phyloP scores from a whole-genome alignment of 257 asterid species.

The Eustoma russellianum region DNA sequence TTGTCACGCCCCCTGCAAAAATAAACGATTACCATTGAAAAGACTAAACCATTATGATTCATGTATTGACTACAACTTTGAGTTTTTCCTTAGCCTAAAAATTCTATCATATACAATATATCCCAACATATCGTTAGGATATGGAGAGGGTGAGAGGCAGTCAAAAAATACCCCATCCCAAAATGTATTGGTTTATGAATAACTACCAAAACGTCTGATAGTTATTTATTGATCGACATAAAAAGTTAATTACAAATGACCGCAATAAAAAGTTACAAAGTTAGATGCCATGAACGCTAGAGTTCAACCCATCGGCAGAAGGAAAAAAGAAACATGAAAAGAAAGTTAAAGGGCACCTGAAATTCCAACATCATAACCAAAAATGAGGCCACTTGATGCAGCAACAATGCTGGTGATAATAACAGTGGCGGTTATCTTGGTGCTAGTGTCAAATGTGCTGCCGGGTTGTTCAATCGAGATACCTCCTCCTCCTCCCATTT shows the following conservation, averaged over 20 bases:
- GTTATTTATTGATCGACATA: too few species aligned
- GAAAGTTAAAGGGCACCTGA: constrained; percentile 12
- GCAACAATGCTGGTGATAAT: not conserved
- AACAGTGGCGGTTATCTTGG: constrained; percentile 7
- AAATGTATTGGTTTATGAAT: too few species aligned
- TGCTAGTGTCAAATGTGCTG: not conserved
- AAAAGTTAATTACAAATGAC: too few species aligned
- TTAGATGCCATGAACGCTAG: too few species aligned
- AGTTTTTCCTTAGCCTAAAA: not conserved
- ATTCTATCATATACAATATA: too few species aligned
- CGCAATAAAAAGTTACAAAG: too few species aligned
- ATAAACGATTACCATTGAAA: not conserved
- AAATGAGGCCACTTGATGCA: constrained; percentile 5
- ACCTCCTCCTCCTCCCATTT: too few species aligned
- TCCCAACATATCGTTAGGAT: too few species aligned
- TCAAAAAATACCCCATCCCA: too few species aligned
- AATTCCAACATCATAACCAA: constrained; percentile 28
- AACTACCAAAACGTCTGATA: too few species aligned
- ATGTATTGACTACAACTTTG: not conserved
- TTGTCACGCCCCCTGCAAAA: constrained; percentile 16
- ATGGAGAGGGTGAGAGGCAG: too few species aligned
- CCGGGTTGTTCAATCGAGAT: too few species aligned
- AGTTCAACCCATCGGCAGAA: not conserved
- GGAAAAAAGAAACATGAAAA: not conserved
- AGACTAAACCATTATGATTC: not conserved